Evolutionary conservation across 495 filamentous ascomycete genomes (phyloP), one percentile per base, ranked within the genome.

Genomic region (Aspergillus panamensis): DNA sequence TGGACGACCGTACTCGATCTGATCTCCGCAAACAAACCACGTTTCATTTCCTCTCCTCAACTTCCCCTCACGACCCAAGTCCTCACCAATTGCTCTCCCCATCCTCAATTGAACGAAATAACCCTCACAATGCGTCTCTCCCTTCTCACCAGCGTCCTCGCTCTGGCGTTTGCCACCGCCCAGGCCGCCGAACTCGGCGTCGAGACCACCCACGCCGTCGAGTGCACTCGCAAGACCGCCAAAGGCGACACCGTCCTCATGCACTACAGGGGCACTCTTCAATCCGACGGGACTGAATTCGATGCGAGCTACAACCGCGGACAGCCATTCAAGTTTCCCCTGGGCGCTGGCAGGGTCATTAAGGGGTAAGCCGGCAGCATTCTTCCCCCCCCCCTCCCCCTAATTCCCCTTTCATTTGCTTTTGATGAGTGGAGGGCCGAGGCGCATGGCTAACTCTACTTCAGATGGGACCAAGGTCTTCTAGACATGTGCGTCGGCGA

Each of bases 401-500:
- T 31, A 6, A 5, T 16, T 8, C 33, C 17, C 30, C 19, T 32
- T 37, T 47, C 16, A 49, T 6, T 0, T 3, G 8, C 17, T 42
- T 8, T 29, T 48, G 31, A 20, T 21, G 31, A 42, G 37, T 21
- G 25, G 7, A 19, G 8, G n/a, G 16, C 6, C 17, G 20, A 3
- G 14, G 31, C 9, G 16, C 5, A 19, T 30, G 19, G 12, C 51
- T 64, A 59, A 66, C 30, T 16, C 8, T n/a, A 7, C 37, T 16
- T 9, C 58, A 82, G 84, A 63, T 97, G 94, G 94, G 94, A 97
- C 69, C 71, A 94, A 66, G 92, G 93, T 39, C 80, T 96, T 32
- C 65, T 95, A 54, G 91, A 91, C 64, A 97, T 98, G 94, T 97
- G 94, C 72, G 87, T 96, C 63, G 95, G 94, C 35, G 94, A 98